Conservation (phyloP, 2,329 filamentous ascomycete species). For the Curvularia lunata region DNA sequence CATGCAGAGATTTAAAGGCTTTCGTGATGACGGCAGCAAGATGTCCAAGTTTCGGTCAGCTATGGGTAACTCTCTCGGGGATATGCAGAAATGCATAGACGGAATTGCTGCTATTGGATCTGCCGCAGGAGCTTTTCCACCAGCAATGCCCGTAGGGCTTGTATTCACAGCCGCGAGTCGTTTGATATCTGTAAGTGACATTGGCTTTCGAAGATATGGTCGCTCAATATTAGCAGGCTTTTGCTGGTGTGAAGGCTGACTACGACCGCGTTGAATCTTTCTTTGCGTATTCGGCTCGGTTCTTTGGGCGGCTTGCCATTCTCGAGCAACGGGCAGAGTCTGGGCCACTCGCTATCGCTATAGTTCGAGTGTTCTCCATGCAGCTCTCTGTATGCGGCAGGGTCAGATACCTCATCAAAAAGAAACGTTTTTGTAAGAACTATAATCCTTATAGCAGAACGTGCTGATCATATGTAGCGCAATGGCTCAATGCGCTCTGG, state of each 20-base stretch:
- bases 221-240: conserved; percentile 29
- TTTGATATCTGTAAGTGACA: conserved; percentile 11
- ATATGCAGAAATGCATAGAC: conserved; percentile 24
- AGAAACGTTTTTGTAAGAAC: conserved; percentile 7
- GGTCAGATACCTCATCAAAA: neutral
- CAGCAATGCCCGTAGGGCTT: conserved; percentile 25
- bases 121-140: conserved; percentile 28
- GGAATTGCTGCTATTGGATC: conserved; percentile 19
- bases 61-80: conserved; percentile 17
- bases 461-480: neutral
- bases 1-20: conserved; percentile 2
- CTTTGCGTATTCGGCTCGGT: conserved; percentile 50
- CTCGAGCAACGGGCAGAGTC: conserved; percentile 39
- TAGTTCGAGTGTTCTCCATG: conserved; percentile 3
- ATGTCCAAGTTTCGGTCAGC: neutral
- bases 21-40: neutral
- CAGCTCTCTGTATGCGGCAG: conserved; percentile 6
- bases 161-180: conserved; percentile 21
- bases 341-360: neutral
- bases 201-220: no score
- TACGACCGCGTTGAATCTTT: conserved; percentile 51
- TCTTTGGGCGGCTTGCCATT: conserved; percentile 46
- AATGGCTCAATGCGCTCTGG: conserved; percentile 22
- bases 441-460: no score
- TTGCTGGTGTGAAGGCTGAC: conserved; percentile 44